Evolutionary conservation across 1,284 basidiomycete species (phyloP).

Genomic region (Anthracocystis setariae): DNA sequence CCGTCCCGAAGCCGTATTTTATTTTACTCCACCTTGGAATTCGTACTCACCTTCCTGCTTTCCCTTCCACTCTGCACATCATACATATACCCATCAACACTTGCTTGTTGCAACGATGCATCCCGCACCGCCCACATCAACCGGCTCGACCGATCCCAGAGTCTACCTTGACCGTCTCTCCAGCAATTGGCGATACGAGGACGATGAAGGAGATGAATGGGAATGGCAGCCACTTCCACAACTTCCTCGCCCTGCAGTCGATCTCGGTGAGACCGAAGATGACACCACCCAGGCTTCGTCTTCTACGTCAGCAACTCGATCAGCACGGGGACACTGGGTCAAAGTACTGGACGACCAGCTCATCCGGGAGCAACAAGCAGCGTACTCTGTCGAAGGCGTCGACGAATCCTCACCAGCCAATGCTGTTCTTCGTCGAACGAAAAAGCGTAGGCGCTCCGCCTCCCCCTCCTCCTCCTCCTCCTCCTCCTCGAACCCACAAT

Average conservation of each 20-base stretch:
- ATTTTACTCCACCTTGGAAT: not conserved
- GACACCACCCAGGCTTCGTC: slow-evolving; percentile 9
- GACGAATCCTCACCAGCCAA: slow-evolving; percentile 29
- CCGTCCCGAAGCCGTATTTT: not conserved
- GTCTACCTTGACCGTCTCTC: slow-evolving; percentile 79
- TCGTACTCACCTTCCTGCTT: not conserved
- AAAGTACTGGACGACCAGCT: slow-evolving; percentile 90
- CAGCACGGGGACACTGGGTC: slow-evolving; percentile 83
- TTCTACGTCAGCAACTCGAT: slow-evolving; percentile 3
- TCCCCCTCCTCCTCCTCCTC: slow-evolving; percentile 4
- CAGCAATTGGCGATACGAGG: slow-evolving; percentile 86
- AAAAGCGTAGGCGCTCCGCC: slow-evolving; percentile 23
- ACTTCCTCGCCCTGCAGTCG: slow-evolving; percentile 15
- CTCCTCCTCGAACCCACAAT: not conserved
- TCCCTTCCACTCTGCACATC: not conserved
- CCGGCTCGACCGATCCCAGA: slow-evolving; percentile 38
- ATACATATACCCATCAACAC: not conserved
- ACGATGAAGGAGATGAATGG: slow-evolving; percentile 79
- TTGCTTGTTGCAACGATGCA: slow-evolving; percentile 11
- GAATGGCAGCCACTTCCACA: slow-evolving; percentile 77
- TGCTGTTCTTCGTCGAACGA: slow-evolving; percentile 38
- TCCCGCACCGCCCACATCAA: slow-evolving; percentile 27
- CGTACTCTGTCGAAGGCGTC: slow-evolving; percentile 40
- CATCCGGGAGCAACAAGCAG: slow-evolving; percentile 61
- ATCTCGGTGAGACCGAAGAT: slow-evolving; percentile 24